phyloP scores from a whole-genome alignment of 495 filamentous ascomycete genomes.

The Coniosporium apollinis region DNA sequence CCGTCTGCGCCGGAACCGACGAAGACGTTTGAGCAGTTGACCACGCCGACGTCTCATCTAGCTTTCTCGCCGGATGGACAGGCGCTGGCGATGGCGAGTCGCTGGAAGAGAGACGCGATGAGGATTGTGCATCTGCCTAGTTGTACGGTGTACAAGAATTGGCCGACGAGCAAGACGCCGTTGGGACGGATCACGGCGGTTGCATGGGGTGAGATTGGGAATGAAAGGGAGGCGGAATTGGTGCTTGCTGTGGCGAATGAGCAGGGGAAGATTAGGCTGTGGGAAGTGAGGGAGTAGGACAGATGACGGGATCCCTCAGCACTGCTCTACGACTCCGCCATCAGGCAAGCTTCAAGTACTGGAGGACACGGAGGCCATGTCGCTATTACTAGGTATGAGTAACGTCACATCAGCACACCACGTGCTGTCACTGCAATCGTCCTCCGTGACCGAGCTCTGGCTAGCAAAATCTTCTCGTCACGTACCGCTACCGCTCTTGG shows the following conservation, averaged over 20 bases:
- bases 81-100: slow-evolving; percentile 66
- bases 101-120: slow-evolving; percentile 74
- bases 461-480: no score
- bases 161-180: slow-evolving; percentile 83
- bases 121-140: slow-evolving; percentile 78
- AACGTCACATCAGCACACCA: no score
- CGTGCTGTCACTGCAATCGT: no score
- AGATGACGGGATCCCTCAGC: no score
- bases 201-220: slow-evolving; percentile 34
- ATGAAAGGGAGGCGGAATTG: slow-evolving; percentile 4
- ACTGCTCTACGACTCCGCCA: no score
- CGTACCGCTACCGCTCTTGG: no score
- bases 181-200: slow-evolving; percentile 70
- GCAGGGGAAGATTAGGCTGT: slow-evolving; percentile 14
- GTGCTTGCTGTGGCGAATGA: slow-evolving; percentile 1
- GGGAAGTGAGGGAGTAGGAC: slow-evolving; percentile 57
- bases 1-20: slow-evolving; percentile 51
- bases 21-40: slow-evolving; percentile 64
- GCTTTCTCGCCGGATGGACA: slow-evolving; percentile 79
- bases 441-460: no score
- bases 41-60: slow-evolving; percentile 60
- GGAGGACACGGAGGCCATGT: no score
- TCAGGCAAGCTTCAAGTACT: no score
- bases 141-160: slow-evolving; percentile 89
- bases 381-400: no score